Percentiles rank a stretch among this genome's conserved stretches.
Conservation (phyloP, 2,329 filamentous ascomycete genomes). For the Teratosphaeria nubilosa region DNA sequence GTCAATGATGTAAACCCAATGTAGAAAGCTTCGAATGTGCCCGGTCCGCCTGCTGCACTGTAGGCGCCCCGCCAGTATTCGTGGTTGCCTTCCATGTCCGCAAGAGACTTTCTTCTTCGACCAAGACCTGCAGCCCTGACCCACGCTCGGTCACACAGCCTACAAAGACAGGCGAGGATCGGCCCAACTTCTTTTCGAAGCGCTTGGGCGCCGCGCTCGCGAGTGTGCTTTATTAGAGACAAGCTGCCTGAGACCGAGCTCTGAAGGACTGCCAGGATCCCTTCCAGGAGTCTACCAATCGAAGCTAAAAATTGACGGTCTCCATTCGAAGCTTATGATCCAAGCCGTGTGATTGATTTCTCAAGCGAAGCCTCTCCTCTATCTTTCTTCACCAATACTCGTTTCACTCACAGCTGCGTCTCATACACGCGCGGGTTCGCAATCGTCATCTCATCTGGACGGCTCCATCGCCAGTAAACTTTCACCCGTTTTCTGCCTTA, state of each 20-base stretch:
- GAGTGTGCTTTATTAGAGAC: not conserved
- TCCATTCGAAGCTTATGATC: not conserved
- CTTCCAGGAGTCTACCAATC: not conserved
- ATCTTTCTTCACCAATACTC: not conserved
- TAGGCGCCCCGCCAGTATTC: not conserved
- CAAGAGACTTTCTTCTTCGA: not conserved
- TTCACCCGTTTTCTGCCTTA: not conserved
- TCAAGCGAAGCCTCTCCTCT: not conserved
- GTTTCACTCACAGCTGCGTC: not conserved
- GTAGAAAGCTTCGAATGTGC: not conserved
- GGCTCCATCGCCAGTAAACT: not conserved
- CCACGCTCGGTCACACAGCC: not conserved
- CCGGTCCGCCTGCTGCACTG: not conserved
- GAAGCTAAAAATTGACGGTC: not conserved
- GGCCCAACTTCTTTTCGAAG: not conserved
- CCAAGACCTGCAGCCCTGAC: not conserved
- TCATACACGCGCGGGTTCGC: not conserved
- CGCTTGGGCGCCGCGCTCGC: not conserved
- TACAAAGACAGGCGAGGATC: not conserved
- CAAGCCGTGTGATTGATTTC: not conserved
- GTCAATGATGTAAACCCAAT: not conserved
- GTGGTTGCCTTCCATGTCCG: not conserved
- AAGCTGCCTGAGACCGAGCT: not conserved
- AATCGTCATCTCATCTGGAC: not conserved
- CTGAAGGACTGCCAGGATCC: not conserved